phyloP scores from a whole-genome alignment of 345 rosid species.

The Lagerstroemia speciosa region DNA sequence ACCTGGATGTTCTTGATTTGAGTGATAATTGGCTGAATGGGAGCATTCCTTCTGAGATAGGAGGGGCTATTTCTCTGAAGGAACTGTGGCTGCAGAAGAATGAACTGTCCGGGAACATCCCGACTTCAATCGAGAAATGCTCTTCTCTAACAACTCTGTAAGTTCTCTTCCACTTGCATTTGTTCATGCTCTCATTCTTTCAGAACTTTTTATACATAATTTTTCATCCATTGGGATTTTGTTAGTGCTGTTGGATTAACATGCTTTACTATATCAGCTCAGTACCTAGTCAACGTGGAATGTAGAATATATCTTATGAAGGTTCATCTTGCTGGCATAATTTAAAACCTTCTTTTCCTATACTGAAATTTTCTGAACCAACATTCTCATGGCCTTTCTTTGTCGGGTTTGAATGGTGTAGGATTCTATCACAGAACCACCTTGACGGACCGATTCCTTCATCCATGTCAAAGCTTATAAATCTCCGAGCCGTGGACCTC shows the following conservation, averaged over 20 bases:
- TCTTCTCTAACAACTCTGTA: constrained; percentile 54
- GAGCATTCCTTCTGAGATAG: constrained; percentile 56
- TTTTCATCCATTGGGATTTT: not conserved
- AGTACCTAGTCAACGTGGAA: too few species aligned
- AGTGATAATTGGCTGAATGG: constrained; percentile 62
- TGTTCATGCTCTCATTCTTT: constrained; percentile 4
- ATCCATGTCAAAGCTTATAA: constrained; percentile 46
- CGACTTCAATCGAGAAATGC: constrained; percentile 55
- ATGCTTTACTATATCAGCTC: too few species aligned
- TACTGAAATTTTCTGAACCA: not conserved
- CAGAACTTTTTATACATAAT: too few species aligned
- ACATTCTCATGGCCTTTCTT: not conserved
- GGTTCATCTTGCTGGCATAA: not conserved
- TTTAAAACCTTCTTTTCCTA: not conserved
- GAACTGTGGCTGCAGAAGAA: constrained; percentile 61
- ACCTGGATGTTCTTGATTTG: constrained; percentile 56
- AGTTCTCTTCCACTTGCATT: constrained; percentile 25
- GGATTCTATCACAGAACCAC: constrained; percentile 62
- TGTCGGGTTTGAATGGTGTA: constrained; percentile 20
- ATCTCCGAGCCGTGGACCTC: constrained; percentile 56
- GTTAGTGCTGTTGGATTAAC: not conserved
- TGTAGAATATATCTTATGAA: too few species aligned
- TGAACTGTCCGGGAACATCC: constrained; percentile 49
- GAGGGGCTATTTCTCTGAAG: constrained; percentile 57
- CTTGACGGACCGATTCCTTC: constrained; percentile 55